Base-by-base conservation (phyloP, 768 basidiomycete species). In the Naganishia vishniacii region DNA sequence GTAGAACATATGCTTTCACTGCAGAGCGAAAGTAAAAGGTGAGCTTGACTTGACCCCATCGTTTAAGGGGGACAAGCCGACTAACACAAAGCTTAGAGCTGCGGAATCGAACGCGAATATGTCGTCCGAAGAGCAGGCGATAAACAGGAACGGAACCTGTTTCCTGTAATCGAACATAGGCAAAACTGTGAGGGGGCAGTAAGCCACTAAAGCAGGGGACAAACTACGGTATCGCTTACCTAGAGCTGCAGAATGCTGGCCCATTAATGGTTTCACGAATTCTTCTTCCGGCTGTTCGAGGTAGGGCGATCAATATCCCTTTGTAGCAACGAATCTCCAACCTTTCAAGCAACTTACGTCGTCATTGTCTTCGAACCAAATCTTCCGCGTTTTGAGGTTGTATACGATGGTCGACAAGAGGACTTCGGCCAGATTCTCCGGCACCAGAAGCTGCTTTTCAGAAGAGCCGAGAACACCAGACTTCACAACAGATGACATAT, bases 111-210 rank as follows among this genome's bases (percentile, higher is more conserved):
- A 76, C 6, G 69, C 71, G 65, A 68, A 76, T 5, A 76, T 65
- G 26, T 72, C 73, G 62, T 76, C 75, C 0, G 69, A 72, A 69
- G 72, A 76, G 61, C 73, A 74, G 3, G 70, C 73, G 2, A 73
- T 71, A 15, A 76, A 65, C 6, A 71, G 67, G 62, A 76, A 76
- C 9, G 75, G 68, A 9, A 68, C 68, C 64, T 71, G 67, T 4
- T 73, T 72, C 37, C 73, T 70, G 49, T 73, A 74, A 8, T 72
- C 75, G 62, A 73, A 76, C 20, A 76, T 63, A 1, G 75, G 75
- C 69, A 76, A 68, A 0, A 73, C 75, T 65, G 28, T 25, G n/a
- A n/a, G n/a, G n/a, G n/a, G n/a, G n/a, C n/a, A n/a, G n/a, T n/a
- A n/a, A n/a, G n/a, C n/a, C n/a, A n/a, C n/a, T n/a, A n/a, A n/a